A percentile compares a stretch with the other conserved stretches of the same genome.
Conservation (phyloP, 345 rosid genomes). For the Rhodamnia argentea region DNA sequence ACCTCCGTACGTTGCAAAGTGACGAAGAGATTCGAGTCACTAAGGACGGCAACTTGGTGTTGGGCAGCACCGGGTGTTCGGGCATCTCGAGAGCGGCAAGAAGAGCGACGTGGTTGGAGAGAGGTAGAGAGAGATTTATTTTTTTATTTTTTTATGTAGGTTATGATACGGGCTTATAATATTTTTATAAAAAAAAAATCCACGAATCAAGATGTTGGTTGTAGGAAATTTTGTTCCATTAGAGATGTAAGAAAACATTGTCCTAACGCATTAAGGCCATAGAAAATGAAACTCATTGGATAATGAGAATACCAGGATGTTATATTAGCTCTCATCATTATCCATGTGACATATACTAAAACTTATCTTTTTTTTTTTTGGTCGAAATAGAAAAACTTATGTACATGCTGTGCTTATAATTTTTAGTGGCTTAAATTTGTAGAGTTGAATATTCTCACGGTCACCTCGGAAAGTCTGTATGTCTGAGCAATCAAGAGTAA, state of each 20-base stretch:
- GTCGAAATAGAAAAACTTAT: background rate
- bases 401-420: background rate
- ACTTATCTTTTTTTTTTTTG: no score
- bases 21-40: background rate
- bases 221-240: background rate
- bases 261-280: background rate
- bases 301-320: background rate
- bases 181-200: no score
- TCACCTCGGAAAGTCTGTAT: background rate
- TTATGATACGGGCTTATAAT: no score
- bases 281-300: background rate
- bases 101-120: no score
- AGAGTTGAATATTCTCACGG: background rate
- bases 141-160: no score
- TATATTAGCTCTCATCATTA: background rate
- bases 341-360: background rate
- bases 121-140: no score
- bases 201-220: background rate
- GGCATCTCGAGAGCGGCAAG: no score
- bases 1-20: background rate
- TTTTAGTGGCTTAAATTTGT: background rate
- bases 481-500: background rate
- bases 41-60: no score
- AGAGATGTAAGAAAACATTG: background rate
- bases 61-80: background rate